Conservation (phyloP, 805 yeast genomes). For the Saturnispora kantuleensis region DNA sequence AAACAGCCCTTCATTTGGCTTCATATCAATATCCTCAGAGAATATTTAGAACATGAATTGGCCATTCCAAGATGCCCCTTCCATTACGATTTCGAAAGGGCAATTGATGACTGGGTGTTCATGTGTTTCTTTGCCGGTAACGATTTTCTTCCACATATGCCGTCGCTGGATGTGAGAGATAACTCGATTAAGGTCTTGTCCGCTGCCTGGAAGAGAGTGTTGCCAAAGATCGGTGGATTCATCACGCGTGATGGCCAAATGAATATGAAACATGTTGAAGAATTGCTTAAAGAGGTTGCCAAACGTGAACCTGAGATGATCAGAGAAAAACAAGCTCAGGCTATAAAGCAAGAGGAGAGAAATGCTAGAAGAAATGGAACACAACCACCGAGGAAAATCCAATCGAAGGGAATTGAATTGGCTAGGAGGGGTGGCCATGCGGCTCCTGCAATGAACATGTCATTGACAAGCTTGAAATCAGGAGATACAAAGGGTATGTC, state of each 20-base stretch:
- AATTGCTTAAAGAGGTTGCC: slow-evolving; percentile 54
- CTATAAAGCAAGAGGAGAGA: slow-evolving; percentile 56
- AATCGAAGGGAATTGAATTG: slow-evolving; percentile 64
- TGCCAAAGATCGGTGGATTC: slow-evolving; percentile 63
- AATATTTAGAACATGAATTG: slow-evolving; percentile 78
- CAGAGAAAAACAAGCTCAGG: slow-evolving; percentile 56
- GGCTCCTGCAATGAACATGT: slow-evolving; percentile 59
- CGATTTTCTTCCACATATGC: slow-evolving; percentile 94
- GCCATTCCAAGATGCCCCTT: slow-evolving; percentile 59
- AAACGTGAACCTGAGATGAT: slow-evolving; percentile 72
- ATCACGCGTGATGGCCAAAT: slow-evolving; percentile 86
- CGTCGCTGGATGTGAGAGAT: slow-evolving; percentile 90
- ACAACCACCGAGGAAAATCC: slow-evolving; percentile 31
- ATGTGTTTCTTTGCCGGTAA: slow-evolving; percentile 98
- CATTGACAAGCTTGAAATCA: slow-evolving; percentile 55
- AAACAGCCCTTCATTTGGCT: slow-evolving; percentile 90
- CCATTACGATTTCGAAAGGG: slow-evolving; percentile 82
- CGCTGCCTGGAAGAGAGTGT: slow-evolving; percentile 67
- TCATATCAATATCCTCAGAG: slow-evolving; percentile 78
- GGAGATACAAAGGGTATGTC: slow-evolving; percentile 62
- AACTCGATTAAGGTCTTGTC: slow-evolving; percentile 80
- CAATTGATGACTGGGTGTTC: slow-evolving; percentile 97
- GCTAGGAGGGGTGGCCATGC: slow-evolving; percentile 42
- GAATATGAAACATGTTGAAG: slow-evolving; percentile 67
- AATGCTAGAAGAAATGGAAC: slow-evolving; percentile 49